Evolutionary conservation across 768 basidiomycete genomes (phyloP).

Genomic region (Melanogaster broomeanus): DNA sequence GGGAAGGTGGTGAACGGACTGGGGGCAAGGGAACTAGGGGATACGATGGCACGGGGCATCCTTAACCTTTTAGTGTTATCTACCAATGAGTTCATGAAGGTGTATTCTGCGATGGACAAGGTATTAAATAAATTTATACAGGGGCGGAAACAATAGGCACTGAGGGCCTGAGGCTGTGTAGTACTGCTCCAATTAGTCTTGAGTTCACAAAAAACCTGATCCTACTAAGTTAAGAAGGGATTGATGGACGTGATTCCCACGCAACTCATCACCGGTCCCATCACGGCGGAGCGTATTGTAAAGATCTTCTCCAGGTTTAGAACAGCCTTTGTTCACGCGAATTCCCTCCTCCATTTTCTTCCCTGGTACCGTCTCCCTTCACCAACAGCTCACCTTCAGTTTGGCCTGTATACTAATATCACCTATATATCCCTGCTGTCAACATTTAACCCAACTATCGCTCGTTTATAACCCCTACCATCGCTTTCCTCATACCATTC

Average conservation of each 20-base stretch:
- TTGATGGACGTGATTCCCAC: no score
- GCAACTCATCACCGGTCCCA: no score
- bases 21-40: conserved; percentile 39
- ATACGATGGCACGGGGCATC: conserved; percentile 35
- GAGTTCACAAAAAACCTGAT: not conserved
- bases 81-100: not conserved
- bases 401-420: conserved; percentile 8
- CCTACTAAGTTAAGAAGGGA: no score
- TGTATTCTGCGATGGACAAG: not conserved
- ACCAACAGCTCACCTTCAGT: not conserved
- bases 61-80: conserved; percentile 40
- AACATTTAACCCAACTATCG: not conserved
- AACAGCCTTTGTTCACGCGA: not conserved
- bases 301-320: not conserved
- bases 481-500: conserved; percentile 8
- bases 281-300: conserved; percentile 8
- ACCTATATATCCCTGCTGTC: not conserved
- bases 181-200: no score
- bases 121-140: not conserved
- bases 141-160: no score
- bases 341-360: not conserved
- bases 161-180: no score
- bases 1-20: conserved; percentile 43
- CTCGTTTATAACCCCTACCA: conserved; percentile 20
- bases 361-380: not conserved